A percentile compares a stretch with the other conserved stretches of the same genome.
These are phyloP conservation scores for Bacterosira constricta DNA, from an alignment of 108 stramenopile genomes.

Conservation along the genomic window DNA sequence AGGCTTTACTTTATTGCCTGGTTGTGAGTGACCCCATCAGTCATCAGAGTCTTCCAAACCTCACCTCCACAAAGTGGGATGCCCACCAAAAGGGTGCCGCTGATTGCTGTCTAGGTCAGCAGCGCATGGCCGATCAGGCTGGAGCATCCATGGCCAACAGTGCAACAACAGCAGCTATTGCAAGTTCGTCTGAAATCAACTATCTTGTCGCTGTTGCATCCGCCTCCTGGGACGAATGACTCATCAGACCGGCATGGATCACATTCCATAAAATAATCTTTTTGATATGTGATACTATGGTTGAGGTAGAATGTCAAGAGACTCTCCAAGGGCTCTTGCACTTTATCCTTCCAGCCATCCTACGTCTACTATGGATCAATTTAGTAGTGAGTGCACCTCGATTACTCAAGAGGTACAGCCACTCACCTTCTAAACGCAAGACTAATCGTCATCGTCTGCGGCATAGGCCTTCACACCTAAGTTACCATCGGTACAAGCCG, in stretches of 20 bases:
- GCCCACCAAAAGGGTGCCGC: too few species aligned
- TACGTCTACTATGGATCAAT: too few species aligned
- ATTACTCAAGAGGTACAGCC: not conserved
- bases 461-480: not conserved
- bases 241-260: conserved; percentile 28
- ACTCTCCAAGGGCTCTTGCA: not conserved
- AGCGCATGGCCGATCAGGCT: not conserved
- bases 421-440: not conserved
- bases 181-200: not conserved
- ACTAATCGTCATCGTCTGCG: not conserved
- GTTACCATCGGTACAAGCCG: conserved; percentile 6
- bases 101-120: conserved; percentile 1
- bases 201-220: not conserved
- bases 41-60: too few species aligned
- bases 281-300: conserved; percentile 5
- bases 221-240: conserved; percentile 2
- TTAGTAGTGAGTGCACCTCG: not conserved
- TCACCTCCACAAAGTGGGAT: too few species aligned
- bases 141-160: not conserved
- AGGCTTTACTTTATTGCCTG: too few species aligned
- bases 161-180: not conserved
- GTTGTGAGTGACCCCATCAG: too few species aligned
- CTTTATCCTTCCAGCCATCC: not conserved
- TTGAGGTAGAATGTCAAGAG: conserved; percentile 13
- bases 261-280: not conserved